phyloP scores from a whole-genome alignment of 78 protist species.

The Emiliania huxleyi region DNA sequence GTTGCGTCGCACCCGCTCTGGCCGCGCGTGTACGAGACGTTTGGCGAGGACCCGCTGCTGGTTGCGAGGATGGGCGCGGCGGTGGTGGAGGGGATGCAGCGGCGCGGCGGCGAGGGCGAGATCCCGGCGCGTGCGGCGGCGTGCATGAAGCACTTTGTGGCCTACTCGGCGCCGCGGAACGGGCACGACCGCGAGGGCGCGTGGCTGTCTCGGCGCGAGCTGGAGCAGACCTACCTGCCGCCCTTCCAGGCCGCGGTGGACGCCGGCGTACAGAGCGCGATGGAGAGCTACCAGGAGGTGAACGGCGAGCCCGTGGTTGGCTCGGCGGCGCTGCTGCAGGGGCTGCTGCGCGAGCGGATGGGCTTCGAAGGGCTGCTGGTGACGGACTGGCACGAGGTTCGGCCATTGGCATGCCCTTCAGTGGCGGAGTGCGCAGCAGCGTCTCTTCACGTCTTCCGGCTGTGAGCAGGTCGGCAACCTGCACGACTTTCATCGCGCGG shows the following conservation, averaged over 20 bases:
- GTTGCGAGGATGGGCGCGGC: too few species aligned
- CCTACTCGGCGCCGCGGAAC: constrained; percentile 56
- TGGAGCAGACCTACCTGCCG: constrained; percentile 56
- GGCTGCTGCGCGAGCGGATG: constrained; percentile 55
- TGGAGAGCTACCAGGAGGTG: constrained; percentile 56
- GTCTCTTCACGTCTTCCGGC: too few species aligned
- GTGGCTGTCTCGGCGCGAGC: constrained; percentile 55
- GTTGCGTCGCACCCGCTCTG: too few species aligned
- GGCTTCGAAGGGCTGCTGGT: constrained; percentile 51
- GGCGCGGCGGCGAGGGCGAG: too few species aligned
- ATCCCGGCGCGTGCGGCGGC: too few species aligned
- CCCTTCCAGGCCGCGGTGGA: constrained; percentile 51
- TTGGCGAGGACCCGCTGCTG: too few species aligned
- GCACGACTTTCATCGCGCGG: constrained; percentile 52
- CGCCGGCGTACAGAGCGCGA: constrained; percentile 39
- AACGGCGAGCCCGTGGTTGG: constrained; percentile 65
- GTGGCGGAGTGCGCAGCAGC: too few species aligned
- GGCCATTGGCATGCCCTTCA: too few species aligned
- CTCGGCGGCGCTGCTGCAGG: constrained; percentile 31
- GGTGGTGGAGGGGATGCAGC: constrained; percentile 54
- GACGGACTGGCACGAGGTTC: constrained; percentile 71
- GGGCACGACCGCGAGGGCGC: constrained; percentile 67
- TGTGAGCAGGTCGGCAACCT: constrained; percentile 63
- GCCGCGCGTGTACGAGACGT: too few species aligned
- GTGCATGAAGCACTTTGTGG: constrained; percentile 62